Evolutionary conservation across 2,329 filamentous ascomycete genomes (phyloP).

Genomic region (Chaetomiaceae sp.): DNA sequence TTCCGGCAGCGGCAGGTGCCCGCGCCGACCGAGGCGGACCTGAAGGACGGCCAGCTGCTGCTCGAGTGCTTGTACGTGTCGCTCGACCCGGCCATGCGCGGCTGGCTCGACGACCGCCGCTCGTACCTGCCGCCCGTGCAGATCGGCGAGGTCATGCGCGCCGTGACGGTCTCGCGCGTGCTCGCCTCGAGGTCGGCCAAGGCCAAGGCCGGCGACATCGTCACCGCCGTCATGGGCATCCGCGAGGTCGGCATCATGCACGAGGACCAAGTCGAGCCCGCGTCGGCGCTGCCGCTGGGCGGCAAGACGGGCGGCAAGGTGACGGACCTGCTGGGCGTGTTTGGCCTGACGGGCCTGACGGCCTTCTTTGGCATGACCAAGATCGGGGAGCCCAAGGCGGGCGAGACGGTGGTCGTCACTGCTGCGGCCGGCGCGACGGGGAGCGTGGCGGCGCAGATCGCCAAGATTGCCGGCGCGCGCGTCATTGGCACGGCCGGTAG

Average conservation of each 20-base stretch:
- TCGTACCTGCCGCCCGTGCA: slow-evolving; percentile 58
- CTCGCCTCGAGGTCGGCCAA: slow-evolving; percentile 44
- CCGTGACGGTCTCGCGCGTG: slow-evolving; percentile 50
- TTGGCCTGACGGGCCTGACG: slow-evolving; percentile 59
- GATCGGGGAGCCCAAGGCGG: slow-evolving; percentile 56
- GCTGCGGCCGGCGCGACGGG: slow-evolving; percentile 66
- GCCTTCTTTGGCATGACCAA: slow-evolving; percentile 64
- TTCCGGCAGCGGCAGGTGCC: slow-evolving; percentile 52
- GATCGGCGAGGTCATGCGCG: slow-evolving; percentile 58
- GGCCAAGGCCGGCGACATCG: slow-evolving; percentile 48
- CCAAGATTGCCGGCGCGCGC: slow-evolving; percentile 55
- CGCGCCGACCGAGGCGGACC: slow-evolving; percentile 44
- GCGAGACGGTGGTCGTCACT: slow-evolving; percentile 63
- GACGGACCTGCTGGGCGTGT: slow-evolving; percentile 51
- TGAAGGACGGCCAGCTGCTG: slow-evolving; percentile 53
- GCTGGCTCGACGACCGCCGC: slow-evolving; percentile 50
- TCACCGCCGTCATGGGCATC: slow-evolving; percentile 50
- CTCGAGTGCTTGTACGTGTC: slow-evolving; percentile 50
- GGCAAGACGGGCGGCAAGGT: slow-evolving; percentile 26
- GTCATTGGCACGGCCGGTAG: slow-evolving; percentile 54
- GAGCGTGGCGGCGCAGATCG: slow-evolving; percentile 62
- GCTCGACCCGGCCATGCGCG: slow-evolving; percentile 61
- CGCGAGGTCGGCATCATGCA: slow-evolving; percentile 51
- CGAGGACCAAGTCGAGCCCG: slow-evolving; percentile 37
- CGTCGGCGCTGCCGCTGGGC: slow-evolving; percentile 26